A percentile compares a stretch with the other conserved stretches of the same genome.
These are phyloP conservation scores for Calonectria fujianensis DNA, from an alignment of 2,329 filamentous ascomycete genomes.

Conservation along the genomic window DNA sequence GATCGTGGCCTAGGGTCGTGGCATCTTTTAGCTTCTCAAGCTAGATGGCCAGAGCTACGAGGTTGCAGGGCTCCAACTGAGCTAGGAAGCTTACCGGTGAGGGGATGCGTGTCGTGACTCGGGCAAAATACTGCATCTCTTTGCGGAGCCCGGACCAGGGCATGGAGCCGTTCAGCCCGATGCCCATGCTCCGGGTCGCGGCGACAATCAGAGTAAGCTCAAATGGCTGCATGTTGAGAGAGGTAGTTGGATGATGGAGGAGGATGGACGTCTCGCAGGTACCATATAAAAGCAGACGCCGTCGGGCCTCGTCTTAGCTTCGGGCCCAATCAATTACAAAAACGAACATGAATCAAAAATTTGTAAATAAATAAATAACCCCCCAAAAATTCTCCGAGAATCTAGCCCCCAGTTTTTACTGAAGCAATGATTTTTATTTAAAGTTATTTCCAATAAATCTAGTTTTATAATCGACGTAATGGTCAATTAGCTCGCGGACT, in stretches of 20 bases:
- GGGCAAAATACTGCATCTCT: slow-evolving; percentile 97
- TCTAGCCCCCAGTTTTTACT: neutral
- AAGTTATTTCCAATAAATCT: neutral
- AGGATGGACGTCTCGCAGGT: slow-evolving; percentile 8
- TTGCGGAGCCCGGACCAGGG: slow-evolving; percentile 93
- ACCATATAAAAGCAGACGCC: neutral
- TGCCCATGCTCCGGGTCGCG: slow-evolving; percentile 93
- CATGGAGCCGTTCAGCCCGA: slow-evolving; percentile 85
- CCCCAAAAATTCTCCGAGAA: neutral
- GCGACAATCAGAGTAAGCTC: slow-evolving; percentile 94
- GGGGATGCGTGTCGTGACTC: slow-evolving; percentile 84
- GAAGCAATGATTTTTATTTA: neutral
- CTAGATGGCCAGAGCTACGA: neutral
- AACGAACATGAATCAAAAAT: neutral
- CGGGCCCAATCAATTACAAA: slow-evolving; percentile 29
- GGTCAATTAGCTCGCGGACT: neutral
- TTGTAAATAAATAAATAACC: neutral
- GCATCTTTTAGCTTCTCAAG: neutral
- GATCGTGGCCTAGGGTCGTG: slow-evolving; percentile 54
- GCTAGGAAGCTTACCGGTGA: slow-evolving; percentile 58
- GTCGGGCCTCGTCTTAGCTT: slow-evolving; percentile 3
- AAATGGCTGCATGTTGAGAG: slow-evolving; percentile 60
- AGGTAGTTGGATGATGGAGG: slow-evolving; percentile 37
- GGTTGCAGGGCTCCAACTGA: neutral
- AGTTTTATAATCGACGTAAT: neutral